phyloP scores from a whole-genome alignment of 495 filamentous ascomycete species.

The Lepidopterella palustris region DNA sequence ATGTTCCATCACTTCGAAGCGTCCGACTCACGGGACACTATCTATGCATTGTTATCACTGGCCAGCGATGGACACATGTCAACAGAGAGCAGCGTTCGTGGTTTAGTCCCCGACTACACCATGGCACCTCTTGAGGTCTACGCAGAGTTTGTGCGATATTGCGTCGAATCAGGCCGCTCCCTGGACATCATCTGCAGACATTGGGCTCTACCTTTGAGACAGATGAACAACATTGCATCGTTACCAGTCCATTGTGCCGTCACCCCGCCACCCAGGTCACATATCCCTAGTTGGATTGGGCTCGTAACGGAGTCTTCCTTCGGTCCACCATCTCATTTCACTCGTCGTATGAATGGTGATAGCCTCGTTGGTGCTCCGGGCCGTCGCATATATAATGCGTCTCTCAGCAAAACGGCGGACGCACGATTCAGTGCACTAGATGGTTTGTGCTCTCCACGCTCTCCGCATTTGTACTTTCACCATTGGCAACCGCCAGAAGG shows the following conservation, averaged over 20 bases:
- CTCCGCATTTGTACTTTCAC: background rate
- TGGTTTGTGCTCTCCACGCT: too few species aligned
- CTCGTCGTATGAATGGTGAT: background rate
- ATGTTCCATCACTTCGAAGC: slow-evolving; percentile 30
- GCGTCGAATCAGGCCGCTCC: background rate
- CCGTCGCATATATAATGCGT: background rate
- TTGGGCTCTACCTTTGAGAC: too few species aligned
- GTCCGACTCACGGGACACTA: slow-evolving; percentile 30
- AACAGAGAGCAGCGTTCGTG: slow-evolving; percentile 3
- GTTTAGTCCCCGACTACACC: background rate
- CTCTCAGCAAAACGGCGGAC: background rate
- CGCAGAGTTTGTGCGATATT: background rate
- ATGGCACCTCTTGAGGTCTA: background rate
- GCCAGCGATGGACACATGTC: too few species aligned
- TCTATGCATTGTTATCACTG: slow-evolving; percentile 34
- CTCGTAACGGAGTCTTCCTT: background rate
- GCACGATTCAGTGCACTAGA: too few species aligned
- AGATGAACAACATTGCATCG: too few species aligned
- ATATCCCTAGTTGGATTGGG: background rate
- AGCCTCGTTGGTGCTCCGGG: background rate
- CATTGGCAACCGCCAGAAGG: background rate
- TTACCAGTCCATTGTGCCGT: background rate
- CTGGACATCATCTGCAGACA: slow-evolving; percentile 1
- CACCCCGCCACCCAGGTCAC: background rate
- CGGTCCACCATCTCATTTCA: background rate